Percentiles rank a stretch among this genome's conserved stretches.
Evolutionary conservation across 805 yeast species (phyloP).

Genomic region (Candida silvicultrix): DNA sequence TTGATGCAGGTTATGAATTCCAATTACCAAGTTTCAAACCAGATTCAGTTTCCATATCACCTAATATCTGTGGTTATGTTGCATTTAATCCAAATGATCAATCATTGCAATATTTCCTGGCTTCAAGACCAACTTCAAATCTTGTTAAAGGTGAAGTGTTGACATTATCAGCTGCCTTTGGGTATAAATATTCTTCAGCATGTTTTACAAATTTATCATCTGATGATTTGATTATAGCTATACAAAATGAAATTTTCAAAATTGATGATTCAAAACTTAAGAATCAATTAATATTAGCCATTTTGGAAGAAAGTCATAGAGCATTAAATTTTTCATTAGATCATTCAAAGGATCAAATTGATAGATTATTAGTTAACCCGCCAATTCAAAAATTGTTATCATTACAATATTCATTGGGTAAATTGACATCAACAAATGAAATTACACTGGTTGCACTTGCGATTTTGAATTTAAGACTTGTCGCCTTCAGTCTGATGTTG

Average conservation of each 20-base stretch:
- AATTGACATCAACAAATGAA: constrained; percentile 17
- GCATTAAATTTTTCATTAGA: constrained; percentile 70
- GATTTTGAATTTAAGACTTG: constrained; percentile 59
- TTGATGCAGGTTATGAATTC: constrained; percentile 51
- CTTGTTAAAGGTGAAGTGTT: constrained; percentile 7
- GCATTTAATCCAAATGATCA: constrained; percentile 21
- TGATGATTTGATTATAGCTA: constrained; percentile 62
- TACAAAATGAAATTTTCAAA: constrained; percentile 39
- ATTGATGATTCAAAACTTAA: constrained; percentile 19
- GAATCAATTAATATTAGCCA: constrained; percentile 31
- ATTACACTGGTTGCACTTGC: constrained; percentile 34
- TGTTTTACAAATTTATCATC: constrained; percentile 61
- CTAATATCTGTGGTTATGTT: constrained; percentile 39
- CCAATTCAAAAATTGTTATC: constrained; percentile 70
- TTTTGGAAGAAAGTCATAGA: constrained; percentile 64
- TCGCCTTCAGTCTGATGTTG: constrained; percentile 65
- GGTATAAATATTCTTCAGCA: constrained; percentile 61
- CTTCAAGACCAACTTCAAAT: background rate
- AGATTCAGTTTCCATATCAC: constrained; percentile 38
- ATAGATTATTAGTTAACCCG: constrained; percentile 67
- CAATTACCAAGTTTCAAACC: constrained; percentile 30
- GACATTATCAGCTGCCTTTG: constrained; percentile 50
- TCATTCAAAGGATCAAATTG: constrained; percentile 67
- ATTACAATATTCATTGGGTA: constrained; percentile 63
- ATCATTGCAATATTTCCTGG: constrained; percentile 9